Percentiles rank a stretch among this genome's conserved stretches.
Conservation (phyloP, 2,329 filamentous ascomycete genomes). For the Aureobasidium lini region DNA sequence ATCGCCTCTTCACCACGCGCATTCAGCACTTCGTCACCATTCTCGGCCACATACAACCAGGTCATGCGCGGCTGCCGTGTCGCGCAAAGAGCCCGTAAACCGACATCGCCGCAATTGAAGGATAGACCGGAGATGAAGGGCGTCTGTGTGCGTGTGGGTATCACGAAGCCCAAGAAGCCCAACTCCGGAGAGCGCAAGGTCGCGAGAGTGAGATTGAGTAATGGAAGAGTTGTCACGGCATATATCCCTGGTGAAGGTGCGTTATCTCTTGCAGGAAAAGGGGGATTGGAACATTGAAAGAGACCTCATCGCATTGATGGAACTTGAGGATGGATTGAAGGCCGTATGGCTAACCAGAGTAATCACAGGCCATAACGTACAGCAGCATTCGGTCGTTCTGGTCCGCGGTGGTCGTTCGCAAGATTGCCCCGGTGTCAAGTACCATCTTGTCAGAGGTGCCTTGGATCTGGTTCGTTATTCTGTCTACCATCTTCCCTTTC, state of each 20-base stretch:
- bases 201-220: slow-evolving; percentile 81
- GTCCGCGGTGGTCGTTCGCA: slow-evolving; percentile 89
- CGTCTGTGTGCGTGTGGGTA: slow-evolving; percentile 89
- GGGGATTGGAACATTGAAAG: neutral
- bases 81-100: slow-evolving; percentile 72
- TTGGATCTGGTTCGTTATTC: slow-evolving; percentile 72
- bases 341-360: slow-evolving; percentile 16
- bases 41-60: slow-evolving; percentile 43
- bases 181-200: slow-evolving; percentile 97
- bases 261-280: slow-evolving; percentile 18
- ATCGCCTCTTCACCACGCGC: slow-evolving; percentile 16
- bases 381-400: slow-evolving; percentile 95
- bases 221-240: slow-evolving; percentile 77
- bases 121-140: slow-evolving; percentile 81
- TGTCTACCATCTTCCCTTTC: neutral
- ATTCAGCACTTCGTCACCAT: slow-evolving; percentile 33
- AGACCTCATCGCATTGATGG: neutral
- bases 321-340: neutral
- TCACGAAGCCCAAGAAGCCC: slow-evolving; percentile 95
- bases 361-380: slow-evolving; percentile 77
- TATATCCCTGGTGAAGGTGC: slow-evolving; percentile 90
- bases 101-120: slow-evolving; percentile 76
- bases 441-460: slow-evolving; percentile 84
- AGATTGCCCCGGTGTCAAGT: slow-evolving; percentile 98
- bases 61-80: slow-evolving; percentile 63